A percentile compares a stretch with the other conserved stretches of the same genome.
These are phyloP conservation scores for Colletotrichum brevisporum DNA, from an alignment of 2,329 filamentous ascomycete genomes.

Conservation along the genomic window DNA sequence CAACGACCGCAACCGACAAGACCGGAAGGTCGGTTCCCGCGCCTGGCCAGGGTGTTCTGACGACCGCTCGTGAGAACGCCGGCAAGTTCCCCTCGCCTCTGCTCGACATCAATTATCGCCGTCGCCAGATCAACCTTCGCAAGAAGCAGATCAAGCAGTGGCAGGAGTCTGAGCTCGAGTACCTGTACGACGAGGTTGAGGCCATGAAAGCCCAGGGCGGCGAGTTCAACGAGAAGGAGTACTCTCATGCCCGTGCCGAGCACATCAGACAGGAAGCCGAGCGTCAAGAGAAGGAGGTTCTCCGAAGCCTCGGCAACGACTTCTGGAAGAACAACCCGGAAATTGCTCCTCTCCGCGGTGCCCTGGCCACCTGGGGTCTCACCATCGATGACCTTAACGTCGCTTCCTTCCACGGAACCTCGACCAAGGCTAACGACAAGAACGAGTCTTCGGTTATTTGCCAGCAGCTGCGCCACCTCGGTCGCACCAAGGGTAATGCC, in stretches of 20 bases:
- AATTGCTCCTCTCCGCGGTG: constrained; percentile 95
- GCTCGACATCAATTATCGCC: constrained; percentile 97
- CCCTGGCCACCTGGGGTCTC: constrained; percentile 96
- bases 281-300: constrained; percentile 92
- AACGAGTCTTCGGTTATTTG: constrained; percentile 99
- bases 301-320: constrained; percentile 94
- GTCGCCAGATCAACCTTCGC: constrained; percentile 92
- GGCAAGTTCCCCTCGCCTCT: constrained; percentile 96
- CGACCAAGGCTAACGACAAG: constrained; percentile 99
- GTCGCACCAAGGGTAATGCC: constrained; percentile 96
- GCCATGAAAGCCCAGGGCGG: constrained; percentile 87
- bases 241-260: constrained; percentile 84
- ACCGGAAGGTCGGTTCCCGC: constrained; percentile 98
- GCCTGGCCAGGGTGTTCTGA: constrained; percentile 96
- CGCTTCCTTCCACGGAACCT: constrained; percentile 98
- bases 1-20: constrained; percentile 98
- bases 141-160: constrained; percentile 95
- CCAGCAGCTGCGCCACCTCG: constrained; percentile 94
- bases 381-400: constrained; percentile 96
- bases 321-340: constrained; percentile 98
- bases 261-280: constrained; percentile 90
- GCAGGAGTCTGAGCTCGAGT: constrained; percentile 95
- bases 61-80: constrained; percentile 90
- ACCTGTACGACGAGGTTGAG: constrained; percentile 90
- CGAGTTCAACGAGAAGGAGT: constrained; percentile 85